These are phyloP conservation scores for Salinomyces thailandicus DNA, from an alignment of 2,329 filamentous ascomycete species.

Conservation along the genomic window DNA sequence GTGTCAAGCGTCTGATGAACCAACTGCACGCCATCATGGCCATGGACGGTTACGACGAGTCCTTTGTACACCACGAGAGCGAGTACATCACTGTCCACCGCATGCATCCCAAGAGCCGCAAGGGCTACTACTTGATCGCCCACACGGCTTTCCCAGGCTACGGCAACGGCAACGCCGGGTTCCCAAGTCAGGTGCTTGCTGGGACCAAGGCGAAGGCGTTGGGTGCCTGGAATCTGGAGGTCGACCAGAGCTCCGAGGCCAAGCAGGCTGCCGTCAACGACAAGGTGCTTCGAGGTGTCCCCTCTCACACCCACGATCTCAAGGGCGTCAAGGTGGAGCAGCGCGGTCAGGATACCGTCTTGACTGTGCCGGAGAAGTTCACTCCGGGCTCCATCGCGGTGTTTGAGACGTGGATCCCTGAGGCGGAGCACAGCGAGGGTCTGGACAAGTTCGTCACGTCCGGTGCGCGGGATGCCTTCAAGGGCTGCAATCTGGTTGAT, in stretches of 20 bases:
- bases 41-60: constrained; percentile 86
- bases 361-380: constrained; percentile 72
- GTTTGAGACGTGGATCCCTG: constrained; percentile 92
- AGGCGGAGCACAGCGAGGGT: constrained; percentile 70
- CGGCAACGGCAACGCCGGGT: constrained; percentile 69
- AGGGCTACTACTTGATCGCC: constrained; percentile 89
- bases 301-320: constrained; percentile 66
- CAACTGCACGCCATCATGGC: constrained; percentile 94
- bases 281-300: constrained; percentile 68
- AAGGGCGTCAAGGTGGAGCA: constrained; percentile 62
- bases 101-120: constrained; percentile 82
- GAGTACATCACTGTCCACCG: constrained; percentile 95
- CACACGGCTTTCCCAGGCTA: constrained; percentile 93
- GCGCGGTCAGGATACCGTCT: constrained; percentile 63
- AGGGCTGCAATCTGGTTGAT: constrained; percentile 63
- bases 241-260: constrained; percentile 64
- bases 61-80: constrained; percentile 90
- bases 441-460: constrained; percentile 79
- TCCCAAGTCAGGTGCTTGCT: constrained; percentile 67
- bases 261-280: constrained; percentile 57
- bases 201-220: constrained; percentile 79
- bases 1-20: constrained; percentile 86
- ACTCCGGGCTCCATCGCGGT: constrained; percentile 89
- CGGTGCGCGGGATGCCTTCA: constrained; percentile 69
- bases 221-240: constrained; percentile 85